Evolutionary conservation across 2,329 filamentous ascomycete genomes (phyloP).

Genomic region (Colletotrichum costaricense): DNA sequence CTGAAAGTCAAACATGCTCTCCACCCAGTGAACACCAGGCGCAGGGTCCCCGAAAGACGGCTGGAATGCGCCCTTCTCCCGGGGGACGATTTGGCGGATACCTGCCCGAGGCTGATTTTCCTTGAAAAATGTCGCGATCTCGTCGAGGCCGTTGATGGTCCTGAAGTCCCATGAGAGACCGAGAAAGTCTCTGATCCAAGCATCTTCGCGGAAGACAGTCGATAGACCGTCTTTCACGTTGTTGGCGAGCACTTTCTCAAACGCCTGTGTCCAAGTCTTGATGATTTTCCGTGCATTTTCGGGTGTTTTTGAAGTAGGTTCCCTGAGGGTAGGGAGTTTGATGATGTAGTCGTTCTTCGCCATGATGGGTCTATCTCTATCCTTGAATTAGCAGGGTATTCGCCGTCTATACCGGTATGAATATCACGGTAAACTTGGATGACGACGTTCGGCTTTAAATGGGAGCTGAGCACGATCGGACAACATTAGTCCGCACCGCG

Average conservation of each 20-base stretch:
- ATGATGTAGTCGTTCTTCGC: background rate
- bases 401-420: background rate
- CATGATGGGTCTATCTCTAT: background rate
- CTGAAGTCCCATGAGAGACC: conserved; percentile 67
- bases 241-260: background rate
- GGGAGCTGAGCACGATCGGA: background rate
- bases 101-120: conserved; percentile 2
- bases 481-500: background rate
- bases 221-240: background rate
- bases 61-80: conserved; percentile 11
- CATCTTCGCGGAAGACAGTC: conserved; percentile 53
- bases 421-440: background rate
- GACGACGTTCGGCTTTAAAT: background rate
- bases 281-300: conserved; percentile 4
- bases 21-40: conserved; percentile 32
- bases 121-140: conserved; percentile 16
- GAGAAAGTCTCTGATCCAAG: conserved; percentile 70
- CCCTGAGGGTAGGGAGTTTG: conserved; percentile 12
- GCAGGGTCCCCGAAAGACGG: conserved; percentile 22
- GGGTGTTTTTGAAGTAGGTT: conserved; percentile 6
- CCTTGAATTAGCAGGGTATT: background rate
- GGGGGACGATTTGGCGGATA: conserved; percentile 10
- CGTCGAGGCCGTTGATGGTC: conserved; percentile 21
- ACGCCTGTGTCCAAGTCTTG: background rate
- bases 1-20: conserved; percentile 37